Base-by-base conservation (phyloP, 805 yeast genomes). In the Myxozyma kluyveri region DNA sequence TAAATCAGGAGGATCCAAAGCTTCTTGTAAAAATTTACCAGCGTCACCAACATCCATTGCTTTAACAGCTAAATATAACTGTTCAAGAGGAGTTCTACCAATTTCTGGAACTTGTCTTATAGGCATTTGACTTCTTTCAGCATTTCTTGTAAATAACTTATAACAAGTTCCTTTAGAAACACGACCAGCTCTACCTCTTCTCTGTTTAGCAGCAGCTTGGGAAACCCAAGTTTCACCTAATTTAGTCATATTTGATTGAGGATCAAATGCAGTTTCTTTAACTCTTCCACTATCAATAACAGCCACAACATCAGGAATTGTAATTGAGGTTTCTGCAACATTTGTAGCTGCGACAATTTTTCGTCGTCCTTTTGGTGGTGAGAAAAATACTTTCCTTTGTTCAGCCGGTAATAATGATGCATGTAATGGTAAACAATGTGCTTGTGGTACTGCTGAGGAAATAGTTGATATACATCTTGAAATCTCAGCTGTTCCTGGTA, bases 101-200 rank as follows among this genome's bases (percentile, higher is more conserved):
- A 91, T 91, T 65, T 91, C 99, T 0, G 99, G 97, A 17, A 85
- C 75, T 0, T 96, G 96, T 59, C 84, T 83, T 1, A 76, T 72
- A 14, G 77, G 70, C 91, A 89, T 85, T 21, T 68, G 65, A 1
- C 67, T 66, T 3, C 73, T 72, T 61, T 80, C 80, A 0, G 87
- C 77, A 2, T 78, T 78, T 47, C 72, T 70, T 1, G 96, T 84
- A 68, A 79, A 91, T 42, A 91, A 65, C 64, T 86, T 89, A 68
- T 81, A 91, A 57, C 97, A 89, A 12, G 74, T 72, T 51, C 99
- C 99, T 23, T 75, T 75, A 32, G 83, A 79, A 10, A 91, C 88
- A 78, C 99, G 90, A 57, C 99, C 99, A n/a, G 97, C 91, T 73
- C 99, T 86, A 67, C 99, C 99, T 67, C 96, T 76, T 71, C 99